phyloP scores from a whole-genome alignment of 371 early-diverging fungal genomes.

The Syncephalastrum racemosum region DNA sequence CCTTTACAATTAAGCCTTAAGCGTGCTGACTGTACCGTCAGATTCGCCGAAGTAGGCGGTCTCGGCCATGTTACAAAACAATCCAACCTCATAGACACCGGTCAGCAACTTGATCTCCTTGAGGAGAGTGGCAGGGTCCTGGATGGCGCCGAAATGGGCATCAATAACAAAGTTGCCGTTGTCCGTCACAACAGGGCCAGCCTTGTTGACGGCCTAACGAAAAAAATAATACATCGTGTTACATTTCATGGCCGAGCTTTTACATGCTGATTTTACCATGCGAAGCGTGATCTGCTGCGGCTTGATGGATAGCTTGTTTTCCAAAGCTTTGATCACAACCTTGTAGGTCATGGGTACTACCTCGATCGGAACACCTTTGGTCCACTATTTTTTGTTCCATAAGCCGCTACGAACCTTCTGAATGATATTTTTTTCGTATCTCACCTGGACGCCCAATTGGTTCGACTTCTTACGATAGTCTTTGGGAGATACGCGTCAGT shows the following conservation, averaged over 20 bases:
- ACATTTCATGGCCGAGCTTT: not conserved
- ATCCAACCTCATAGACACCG: slow-evolving; percentile 90
- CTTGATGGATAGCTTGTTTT: slow-evolving; percentile 29
- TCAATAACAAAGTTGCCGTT: slow-evolving; percentile 95
- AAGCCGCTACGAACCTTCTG: not conserved
- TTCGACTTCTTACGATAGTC: slow-evolving; percentile 84
- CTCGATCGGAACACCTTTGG: slow-evolving; percentile 86
- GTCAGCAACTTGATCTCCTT: slow-evolving; percentile 68
- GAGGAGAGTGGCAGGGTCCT: slow-evolving; percentile 55
- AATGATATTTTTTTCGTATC: not conserved
- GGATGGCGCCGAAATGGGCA: slow-evolving; percentile 75
- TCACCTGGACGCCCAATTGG: slow-evolving; percentile 72
- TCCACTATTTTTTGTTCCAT: slow-evolving; percentile 55
- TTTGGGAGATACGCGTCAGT: slow-evolving; percentile 1
- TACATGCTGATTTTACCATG: slow-evolving; percentile 60
- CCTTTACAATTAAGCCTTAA: slow-evolving; percentile 2
- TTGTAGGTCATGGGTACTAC: slow-evolving; percentile 74
- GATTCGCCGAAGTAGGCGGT: slow-evolving; percentile 81
- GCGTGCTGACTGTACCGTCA: slow-evolving; percentile 59
- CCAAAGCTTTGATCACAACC: slow-evolving; percentile 13
- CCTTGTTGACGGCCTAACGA: slow-evolving; percentile 58
- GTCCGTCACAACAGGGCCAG: slow-evolving; percentile 94
- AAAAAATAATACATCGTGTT: not conserved
- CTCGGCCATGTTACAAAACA: slow-evolving; percentile 85
- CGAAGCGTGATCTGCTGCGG: slow-evolving; percentile 56